These are phyloP conservation scores for Allantophomopsis lycopodina DNA, from an alignment of 2,329 filamentous ascomycete species.

Conservation along the genomic window DNA sequence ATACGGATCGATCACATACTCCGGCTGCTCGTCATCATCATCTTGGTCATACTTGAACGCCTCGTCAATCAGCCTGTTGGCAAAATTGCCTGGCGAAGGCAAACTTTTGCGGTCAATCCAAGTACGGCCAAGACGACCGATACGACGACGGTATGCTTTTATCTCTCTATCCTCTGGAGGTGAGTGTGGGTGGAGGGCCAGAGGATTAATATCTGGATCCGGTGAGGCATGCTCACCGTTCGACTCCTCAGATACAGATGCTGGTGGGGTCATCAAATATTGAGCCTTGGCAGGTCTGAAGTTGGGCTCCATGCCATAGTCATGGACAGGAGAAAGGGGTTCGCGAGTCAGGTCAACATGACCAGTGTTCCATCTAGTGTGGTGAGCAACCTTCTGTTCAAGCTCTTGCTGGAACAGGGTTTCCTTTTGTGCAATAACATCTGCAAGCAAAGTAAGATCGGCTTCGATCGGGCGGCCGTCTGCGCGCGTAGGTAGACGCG, in stretches of 20 bases:
- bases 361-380: constrained; percentile 82
- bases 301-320: constrained; percentile 43
- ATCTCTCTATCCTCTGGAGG: constrained; percentile 14
- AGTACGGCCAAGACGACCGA: constrained; percentile 71
- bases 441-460: constrained; percentile 64
- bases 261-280: constrained; percentile 53
- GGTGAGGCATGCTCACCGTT: constrained; percentile 14
- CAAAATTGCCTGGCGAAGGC: constrained; percentile 23
- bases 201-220: constrained; percentile 1
- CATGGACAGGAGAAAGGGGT: constrained; percentile 67
- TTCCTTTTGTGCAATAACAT: constrained; percentile 69
- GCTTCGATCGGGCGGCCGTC: constrained; percentile 62
- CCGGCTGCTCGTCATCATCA: constrained; percentile 62
- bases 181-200: not conserved
- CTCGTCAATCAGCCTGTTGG: too few species aligned
- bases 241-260: constrained; percentile 22
- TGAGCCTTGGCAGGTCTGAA: constrained; percentile 63
- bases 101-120: constrained; percentile 79
- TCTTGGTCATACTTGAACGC: constrained; percentile 77
- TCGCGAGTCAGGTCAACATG: constrained; percentile 80
- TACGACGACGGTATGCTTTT: constrained; percentile 68
- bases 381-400: constrained; percentile 75
- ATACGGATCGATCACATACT: constrained; percentile 65
- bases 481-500: constrained; percentile 55
- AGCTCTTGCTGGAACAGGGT: constrained; percentile 72